Percentiles rank a stretch among this genome's conserved stretches.
phyloP scores from a whole-genome alignment of 225 moss, liverwort and hornwort genomes.

The Marchantia paleacea region DNA sequence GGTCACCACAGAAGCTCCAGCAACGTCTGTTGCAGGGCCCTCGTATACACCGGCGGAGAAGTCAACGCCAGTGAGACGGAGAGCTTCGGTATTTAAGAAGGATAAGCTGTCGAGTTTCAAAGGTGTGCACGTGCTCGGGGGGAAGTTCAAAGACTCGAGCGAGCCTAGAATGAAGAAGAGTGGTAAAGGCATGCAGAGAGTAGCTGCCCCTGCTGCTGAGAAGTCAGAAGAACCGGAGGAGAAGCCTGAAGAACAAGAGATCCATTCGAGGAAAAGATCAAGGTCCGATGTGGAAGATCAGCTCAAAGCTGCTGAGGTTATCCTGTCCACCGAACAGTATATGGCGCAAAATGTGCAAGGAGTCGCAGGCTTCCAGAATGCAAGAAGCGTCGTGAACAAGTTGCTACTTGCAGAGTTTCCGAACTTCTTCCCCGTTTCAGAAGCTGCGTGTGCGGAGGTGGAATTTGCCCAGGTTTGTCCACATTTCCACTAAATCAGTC shows the following conservation, averaged over 20 bases:
- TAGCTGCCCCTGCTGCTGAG: neutral
- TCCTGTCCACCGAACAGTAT: constrained; percentile 41
- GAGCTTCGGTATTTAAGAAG: constrained; percentile 13
- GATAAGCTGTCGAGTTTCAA: constrained; percentile 16
- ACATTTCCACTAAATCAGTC: too few species aligned
- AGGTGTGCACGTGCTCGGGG: constrained; percentile 12
- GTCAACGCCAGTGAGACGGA: constrained; percentile 26
- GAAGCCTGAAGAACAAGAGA: constrained; percentile 26
- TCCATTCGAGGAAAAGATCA: constrained; percentile 38
- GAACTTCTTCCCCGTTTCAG: constrained; percentile 53
- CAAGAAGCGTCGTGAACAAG: constrained; percentile 51
- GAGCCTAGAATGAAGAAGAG: constrained; percentile 24
- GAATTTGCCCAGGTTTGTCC: constrained; percentile 55
- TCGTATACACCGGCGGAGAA: constrained; percentile 19
- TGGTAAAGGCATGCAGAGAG: neutral
- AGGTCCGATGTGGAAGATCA: constrained; percentile 39
- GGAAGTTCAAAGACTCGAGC: constrained; percentile 32
- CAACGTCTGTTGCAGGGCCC: constrained; percentile 9
- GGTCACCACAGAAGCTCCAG: neutral
- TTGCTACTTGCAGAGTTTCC: constrained; percentile 39
- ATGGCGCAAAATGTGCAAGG: constrained; percentile 42
- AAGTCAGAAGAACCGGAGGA: constrained; percentile 34
- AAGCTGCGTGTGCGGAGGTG: constrained; percentile 70
- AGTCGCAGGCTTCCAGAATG: constrained; percentile 39
- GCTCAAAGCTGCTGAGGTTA: neutral